Conservation (phyloP, 805 yeast genomes). For the Cyberlindnera maclurae region DNA sequence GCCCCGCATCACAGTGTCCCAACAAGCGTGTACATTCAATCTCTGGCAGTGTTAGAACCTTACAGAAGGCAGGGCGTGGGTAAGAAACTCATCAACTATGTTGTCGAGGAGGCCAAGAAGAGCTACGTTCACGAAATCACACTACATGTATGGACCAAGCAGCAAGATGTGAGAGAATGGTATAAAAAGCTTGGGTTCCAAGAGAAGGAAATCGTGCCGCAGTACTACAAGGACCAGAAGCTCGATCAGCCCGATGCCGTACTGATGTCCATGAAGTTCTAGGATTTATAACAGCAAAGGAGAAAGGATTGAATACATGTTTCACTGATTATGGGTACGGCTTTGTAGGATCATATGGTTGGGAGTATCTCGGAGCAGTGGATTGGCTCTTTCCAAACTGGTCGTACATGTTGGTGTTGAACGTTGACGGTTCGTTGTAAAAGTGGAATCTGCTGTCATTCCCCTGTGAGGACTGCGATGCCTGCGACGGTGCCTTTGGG, state of each 20-base stretch:
- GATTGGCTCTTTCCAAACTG: constrained; percentile 3
- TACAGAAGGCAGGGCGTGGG: constrained; percentile 64
- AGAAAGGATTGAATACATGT: too few species aligned
- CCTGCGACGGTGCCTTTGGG: constrained; percentile 3
- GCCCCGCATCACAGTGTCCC: constrained; percentile 40
- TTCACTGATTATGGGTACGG: neutral
- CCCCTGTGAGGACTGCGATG: neutral
- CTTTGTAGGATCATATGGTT: constrained; percentile 22
- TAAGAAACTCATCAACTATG: constrained; percentile 43
- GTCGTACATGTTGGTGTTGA: constrained; percentile 33
- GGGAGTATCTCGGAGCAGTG: constrained; percentile 9
- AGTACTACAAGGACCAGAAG: constrained; percentile 41
- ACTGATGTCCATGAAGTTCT: constrained; percentile 28
- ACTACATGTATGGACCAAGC: constrained; percentile 45
- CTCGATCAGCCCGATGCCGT: constrained; percentile 44
- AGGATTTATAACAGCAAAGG: constrained; percentile 4
- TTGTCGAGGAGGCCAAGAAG: constrained; percentile 48
- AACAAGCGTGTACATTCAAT: constrained; percentile 54
- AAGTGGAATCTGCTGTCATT: constrained; percentile 30
- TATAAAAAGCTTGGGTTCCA: constrained; percentile 44
- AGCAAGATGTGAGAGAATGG: constrained; percentile 41
- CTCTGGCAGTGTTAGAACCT: constrained; percentile 58
- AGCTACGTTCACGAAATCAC: constrained; percentile 46
- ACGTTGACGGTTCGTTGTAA: constrained; percentile 45
- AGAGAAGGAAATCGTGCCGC: constrained; percentile 29